Evolutionary conservation across 2,329 filamentous ascomycete genomes (phyloP), one percentile per base, ranked within the genome.

Genomic region (Alternaria arborescens): DNA sequence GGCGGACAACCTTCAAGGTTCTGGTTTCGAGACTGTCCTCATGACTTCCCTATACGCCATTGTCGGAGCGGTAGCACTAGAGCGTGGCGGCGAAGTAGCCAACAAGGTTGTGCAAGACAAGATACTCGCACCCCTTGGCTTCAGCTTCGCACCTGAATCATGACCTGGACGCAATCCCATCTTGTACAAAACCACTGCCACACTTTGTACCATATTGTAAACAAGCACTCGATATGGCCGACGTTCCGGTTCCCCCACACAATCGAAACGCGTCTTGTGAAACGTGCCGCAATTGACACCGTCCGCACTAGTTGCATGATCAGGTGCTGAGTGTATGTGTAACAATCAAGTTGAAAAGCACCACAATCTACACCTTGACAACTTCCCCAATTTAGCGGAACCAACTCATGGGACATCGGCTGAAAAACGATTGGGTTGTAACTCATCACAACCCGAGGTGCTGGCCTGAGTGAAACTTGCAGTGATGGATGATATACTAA

Each of bases 21-120:
- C 93, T 0, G 95, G 95, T 67, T 79, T 91, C 28, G 86, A 92
- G 26, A 83, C 89, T 4, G 89, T 98, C 24, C 82, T 97, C 56
- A 87, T 90, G 50, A 89, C 93, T 63, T 88, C 92, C 4, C 72
- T 99, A 56, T 92, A 93, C 76, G 92, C 94, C 46, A 90, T 99
- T 56, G 82, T 98, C 44, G 95, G 95, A 22, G 95, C 95, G 11
- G 80, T 99, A 54, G 89, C 93, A n/a, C 82, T 99, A 73, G 93
- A 97, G 78, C 89, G 91, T 69, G 95, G 95, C 47, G 91, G 90
- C 38, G 88, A 89, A 44, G 86, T 91, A 56, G 93, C 94, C 59
- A 90, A 89, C 66, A 85, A 87, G 77, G 80, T 96, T 54, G 88
- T 92, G 47, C 87, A 88, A 74, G 91, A 97, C 69, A 88, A 89